Evolutionary conservation across 306 rosid genomes (phyloP).

Genomic region (Medicago arabica): DNA sequence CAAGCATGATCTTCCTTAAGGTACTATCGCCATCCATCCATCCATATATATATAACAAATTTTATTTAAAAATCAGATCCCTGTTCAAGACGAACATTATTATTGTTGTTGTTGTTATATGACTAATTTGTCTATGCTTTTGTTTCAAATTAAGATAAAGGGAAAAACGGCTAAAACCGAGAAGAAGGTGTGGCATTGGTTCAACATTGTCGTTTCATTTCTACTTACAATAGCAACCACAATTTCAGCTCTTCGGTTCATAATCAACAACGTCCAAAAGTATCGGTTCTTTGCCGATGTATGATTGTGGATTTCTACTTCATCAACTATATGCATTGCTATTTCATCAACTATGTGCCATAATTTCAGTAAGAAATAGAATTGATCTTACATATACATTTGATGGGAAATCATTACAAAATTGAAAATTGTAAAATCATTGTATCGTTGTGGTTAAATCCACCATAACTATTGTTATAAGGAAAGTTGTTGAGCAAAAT

Average conservation of each 20-base stretch:
- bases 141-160: conserved; percentile 52
- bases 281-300: conserved; percentile 60
- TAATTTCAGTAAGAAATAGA: background rate
- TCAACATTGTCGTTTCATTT: conserved; percentile 50
- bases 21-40: conserved; percentile 14
- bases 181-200: conserved; percentile 66
- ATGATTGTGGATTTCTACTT: conserved; percentile 27
- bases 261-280: conserved; percentile 44
- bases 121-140: background rate
- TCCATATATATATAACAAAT: too few species aligned
- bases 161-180: conserved; percentile 53
- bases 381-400: conserved; percentile 1
- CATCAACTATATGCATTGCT: background rate
- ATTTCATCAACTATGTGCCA: background rate
- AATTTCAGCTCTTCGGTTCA: conserved; percentile 55
- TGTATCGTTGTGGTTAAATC: background rate
- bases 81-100: too few species aligned
- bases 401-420: background rate
- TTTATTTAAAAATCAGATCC: too few species aligned
- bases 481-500: background rate
- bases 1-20: conserved; percentile 72
- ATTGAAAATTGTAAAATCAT: background rate
- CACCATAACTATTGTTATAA: background rate
- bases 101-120: background rate
- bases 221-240: conserved; percentile 55